Base-by-base conservation (phyloP, 1,284 basidiomycete genomes). In the Moniliella sp. region DNA sequence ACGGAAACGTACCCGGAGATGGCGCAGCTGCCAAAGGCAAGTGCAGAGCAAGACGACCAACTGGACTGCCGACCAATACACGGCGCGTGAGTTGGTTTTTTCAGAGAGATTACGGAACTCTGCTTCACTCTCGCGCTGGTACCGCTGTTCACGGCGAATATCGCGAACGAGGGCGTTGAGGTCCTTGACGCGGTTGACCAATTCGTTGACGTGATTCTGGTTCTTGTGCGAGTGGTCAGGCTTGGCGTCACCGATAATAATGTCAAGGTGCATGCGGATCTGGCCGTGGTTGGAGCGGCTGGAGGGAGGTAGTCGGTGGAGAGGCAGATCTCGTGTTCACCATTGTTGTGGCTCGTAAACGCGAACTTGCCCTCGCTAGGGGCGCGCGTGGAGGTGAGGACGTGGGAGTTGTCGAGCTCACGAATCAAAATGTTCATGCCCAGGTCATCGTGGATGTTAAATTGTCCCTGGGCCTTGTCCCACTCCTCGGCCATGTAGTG, bases 321-420 rank as follows among this genome's bases (percentile, higher is more conserved):
- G 32, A 97, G 70, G 61, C 91, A 99, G 59, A 99, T 91, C 35
- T 79, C 75, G 64, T 99, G 91, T 66, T 93, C 86, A 33, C 86
- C 88, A 35, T 84, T 71, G 43, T 88, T 82, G 63, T 93, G 82
- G 2, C 83, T 86, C 12, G 88, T 91, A 59, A 97, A 97, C 0
- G 88, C 94, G 64, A 97, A 97, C 42, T 75, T 74, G 29, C 88
- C 79, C 35, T 91, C 78, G 4, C 74, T 67, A 4, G 83, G 78
- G 1, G 86, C 91, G n/a, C 74, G 74, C 2, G 83, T 84, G 49
- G 78, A 77, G 25, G 83, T 82, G 18, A 58, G 45, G 13, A 46
- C 26, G 28, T 58, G 56, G 14, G 49, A 41, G 14, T 47, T 45
- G 11, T 40, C 35, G 25, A 45, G 32, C 25, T 34, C 84, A 61